Evolutionary conservation across 192 early-diverging fungal genomes (phyloP).

Genomic region (Gaertneriomyces sp.): DNA sequence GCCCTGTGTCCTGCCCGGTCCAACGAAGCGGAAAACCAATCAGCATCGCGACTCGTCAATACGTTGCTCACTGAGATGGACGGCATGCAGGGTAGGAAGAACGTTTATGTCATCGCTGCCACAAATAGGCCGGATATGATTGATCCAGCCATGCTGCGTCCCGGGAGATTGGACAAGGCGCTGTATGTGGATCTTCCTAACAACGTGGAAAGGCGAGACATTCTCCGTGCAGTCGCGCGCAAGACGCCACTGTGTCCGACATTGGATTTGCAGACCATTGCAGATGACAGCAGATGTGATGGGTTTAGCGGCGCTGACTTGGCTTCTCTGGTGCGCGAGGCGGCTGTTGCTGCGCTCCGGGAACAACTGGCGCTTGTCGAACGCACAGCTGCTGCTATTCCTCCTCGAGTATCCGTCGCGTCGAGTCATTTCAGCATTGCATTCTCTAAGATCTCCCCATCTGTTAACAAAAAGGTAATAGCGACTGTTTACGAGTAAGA

Average conservation of each 20-base stretch:
- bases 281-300: conserved; percentile 44
- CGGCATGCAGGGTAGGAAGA: conserved; percentile 82
- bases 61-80: conserved; percentile 96
- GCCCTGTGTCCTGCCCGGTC: conserved; percentile 83
- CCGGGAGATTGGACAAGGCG: conserved; percentile 93
- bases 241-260: conserved; percentile 69
- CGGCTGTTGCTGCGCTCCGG: conserved; percentile 76
- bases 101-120: conserved; percentile 95
- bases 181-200: conserved; percentile 95
- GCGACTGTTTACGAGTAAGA: not conserved
- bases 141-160: conserved; percentile 96
- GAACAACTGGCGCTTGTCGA: conserved; percentile 46
- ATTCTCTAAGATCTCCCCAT: conserved; percentile 73
- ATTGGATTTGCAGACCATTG: conserved; percentile 49
- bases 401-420: conserved; percentile 50
- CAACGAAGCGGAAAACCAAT: conserved; percentile 84
- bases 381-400: conserved; percentile 9
- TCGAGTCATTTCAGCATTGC: conserved; percentile 74
- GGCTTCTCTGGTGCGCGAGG: conserved; percentile 52
- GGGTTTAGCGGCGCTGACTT: conserved; percentile 63
- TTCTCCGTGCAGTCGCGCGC: conserved; percentile 73
- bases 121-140: conserved; percentile 98
- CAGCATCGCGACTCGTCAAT: conserved; percentile 92
- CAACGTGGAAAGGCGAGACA: conserved; percentile 73
- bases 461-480: conserved; percentile 63